phyloP scores from a whole-genome alignment of 2,329 filamentous ascomycete species.

The Scytalidium sp. region DNA sequence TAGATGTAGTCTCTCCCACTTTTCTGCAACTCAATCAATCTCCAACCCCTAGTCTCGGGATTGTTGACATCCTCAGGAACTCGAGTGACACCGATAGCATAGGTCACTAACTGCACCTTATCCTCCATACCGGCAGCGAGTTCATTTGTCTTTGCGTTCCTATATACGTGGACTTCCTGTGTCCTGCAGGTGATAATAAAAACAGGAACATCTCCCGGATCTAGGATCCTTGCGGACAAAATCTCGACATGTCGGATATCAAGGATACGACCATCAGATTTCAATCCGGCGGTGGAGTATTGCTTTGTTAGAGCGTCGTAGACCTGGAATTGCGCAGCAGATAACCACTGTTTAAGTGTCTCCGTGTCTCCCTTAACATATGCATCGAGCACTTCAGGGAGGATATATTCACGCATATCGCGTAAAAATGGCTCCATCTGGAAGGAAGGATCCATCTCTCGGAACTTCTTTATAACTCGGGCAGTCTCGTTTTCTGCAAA shows the following conservation, averaged over 20 bases:
- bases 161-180: conserved; percentile 96
- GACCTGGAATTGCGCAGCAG: conserved; percentile 92
- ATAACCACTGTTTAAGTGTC: conserved; percentile 91
- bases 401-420: conserved; percentile 95
- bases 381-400: conserved; percentile 94
- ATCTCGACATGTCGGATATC: conserved; percentile 96
- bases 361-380: conserved; percentile 96
- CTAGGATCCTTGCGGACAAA: conserved; percentile 73
- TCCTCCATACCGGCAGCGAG: conserved; percentile 98
- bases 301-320: conserved; percentile 97
- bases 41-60: conserved; percentile 94
- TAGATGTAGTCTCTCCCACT: conserved; percentile 86
- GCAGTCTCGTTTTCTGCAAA: conserved; percentile 99
- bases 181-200: conserved; percentile 97
- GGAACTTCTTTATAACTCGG: conserved; percentile 96
- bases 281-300: conserved; percentile 88
- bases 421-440: conserved; percentile 92
- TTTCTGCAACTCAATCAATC: conserved; percentile 98
- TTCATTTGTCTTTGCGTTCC: conserved; percentile 84
- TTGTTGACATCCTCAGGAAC: conserved; percentile 96
- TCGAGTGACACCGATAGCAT: conserved; percentile 93
- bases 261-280: conserved; percentile 90
- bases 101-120: conserved; percentile 96
- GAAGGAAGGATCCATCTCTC: conserved; percentile 91
- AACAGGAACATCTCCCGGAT: conserved; percentile 85